Base-by-base conservation (phyloP, 2,329 filamentous ascomycete genomes). In the Teratosphaeria destructans region DNA sequence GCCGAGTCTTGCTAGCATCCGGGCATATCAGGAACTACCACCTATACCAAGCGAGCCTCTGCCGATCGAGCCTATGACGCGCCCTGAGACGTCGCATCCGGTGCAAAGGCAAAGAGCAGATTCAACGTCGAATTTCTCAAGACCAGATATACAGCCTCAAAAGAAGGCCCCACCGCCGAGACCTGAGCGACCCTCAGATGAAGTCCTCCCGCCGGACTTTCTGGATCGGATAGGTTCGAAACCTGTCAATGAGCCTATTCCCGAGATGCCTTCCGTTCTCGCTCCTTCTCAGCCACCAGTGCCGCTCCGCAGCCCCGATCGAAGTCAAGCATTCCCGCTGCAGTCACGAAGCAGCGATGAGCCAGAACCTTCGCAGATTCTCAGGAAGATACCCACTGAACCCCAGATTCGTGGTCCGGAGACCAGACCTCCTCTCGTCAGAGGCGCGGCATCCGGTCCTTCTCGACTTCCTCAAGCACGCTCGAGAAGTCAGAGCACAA, bases 121-220 rank as follows among this genome's bases (percentile, higher is more conserved):
- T 32, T 52, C 54, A 19, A 54, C 43, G 6, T 62, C 63, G 12
- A 59, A 59, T 29, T 19, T 57, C n/a, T 61, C 63, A n/a, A 54
- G 47, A n/a, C 39, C 60, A 16, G 56, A 56, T 34, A 57, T 59
- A 35, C 63, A 61, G 57, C 27, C 32, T 16, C 61, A 63, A 32
- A 67, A 62, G 53, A 66, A 64, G 35, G 59, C 57, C 3, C 62
- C 66, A 7, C 71, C 72, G 8, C 59, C 60, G 23, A 66, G 72
- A 47, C 71, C 72, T 26, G 67, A 63, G 12, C 61, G 71, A 52
- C 66, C 71, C 3, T 62, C 64, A 23, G 67, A 72, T 47, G 67
- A 69, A 27, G 61, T 67, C 0, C 61, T 70, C 27, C 65, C 66
- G 23, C 66, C 68, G 10, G 58, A 59, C 5, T 69, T 70, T 52